Evolutionary conservation across 371 early-diverging fungal species (phyloP), one percentile per base, ranked within the genome.

Genomic region (Mucor plumbeus): DNA sequence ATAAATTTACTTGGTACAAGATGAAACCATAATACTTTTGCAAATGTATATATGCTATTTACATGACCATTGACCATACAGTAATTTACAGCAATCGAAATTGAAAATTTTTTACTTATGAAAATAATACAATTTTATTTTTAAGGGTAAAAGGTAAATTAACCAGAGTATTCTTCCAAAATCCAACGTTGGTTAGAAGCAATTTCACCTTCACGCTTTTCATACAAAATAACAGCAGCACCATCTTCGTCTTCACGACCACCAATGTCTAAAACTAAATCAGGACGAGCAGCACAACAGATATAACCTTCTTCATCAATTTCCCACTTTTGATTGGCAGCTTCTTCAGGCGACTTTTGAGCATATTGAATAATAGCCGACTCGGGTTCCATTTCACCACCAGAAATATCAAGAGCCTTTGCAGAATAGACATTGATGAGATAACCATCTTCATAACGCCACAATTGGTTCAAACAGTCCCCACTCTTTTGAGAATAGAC

Each of bases 321-420:
- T 19, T 44, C 39, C 76, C 76, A 79, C 19, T 62, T 74, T 53
- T 79, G 79, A 61, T 79, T 76, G 43, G 70, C 69, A 63, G 74
- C 74, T 21, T 76, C 72, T 35, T 65, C 62, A n/a, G 33, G n/a
- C 9, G 35, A 39, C 63, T 78, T 78, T 67, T 72, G 74, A 53
- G 60, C 26, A 35, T 73, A 78, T 61, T 76, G 76, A 56, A 73
- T 73, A 44, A 76, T 73, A 15, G 59, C 14, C 43, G 70, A 48
- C n/a, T 73, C 78, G 13, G 57, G 59, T n/a, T 70, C 47, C 68
- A 77, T 75, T 47, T 75, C 53, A 35, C 78, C 78, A 19, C 75
- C 75, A n/a, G 41, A 17, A 40, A 75, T 75, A 35, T 74, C 73
- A 10, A 74, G 65, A 8, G 48, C 79, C 65, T 76, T 76, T 43